phyloP scores from a whole-genome alignment of 140 eudicot species.

The Bidens hawaiensis region DNA sequence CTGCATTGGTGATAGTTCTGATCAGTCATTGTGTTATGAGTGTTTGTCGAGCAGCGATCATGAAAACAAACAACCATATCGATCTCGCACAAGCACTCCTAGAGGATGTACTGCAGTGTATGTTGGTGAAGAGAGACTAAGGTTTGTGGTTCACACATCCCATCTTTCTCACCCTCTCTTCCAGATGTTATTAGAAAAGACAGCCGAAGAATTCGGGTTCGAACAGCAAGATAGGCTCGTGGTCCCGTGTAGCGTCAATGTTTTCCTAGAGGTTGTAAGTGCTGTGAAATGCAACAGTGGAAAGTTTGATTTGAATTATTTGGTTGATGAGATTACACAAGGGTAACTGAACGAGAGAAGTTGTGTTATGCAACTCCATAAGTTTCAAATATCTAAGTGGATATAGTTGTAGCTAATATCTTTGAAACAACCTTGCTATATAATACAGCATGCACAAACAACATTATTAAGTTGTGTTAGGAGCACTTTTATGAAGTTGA shows the following conservation, averaged over 20 bases:
- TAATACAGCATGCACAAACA: not conserved
- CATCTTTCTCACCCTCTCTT: constrained; percentile 86
- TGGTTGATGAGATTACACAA: constrained; percentile 46
- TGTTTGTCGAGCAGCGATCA: constrained; percentile 21
- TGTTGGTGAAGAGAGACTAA: constrained; percentile 57
- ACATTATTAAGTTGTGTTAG: not conserved
- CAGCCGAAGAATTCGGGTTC: constrained; percentile 63
- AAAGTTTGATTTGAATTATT: constrained; percentile 55
- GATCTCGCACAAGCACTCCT: constrained; percentile 41
- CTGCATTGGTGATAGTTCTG: not conserved
- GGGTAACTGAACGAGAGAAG: not conserved
- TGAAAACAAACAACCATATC: constrained; percentile 15
- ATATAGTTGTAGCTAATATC: not conserved
- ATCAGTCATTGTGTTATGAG: constrained; percentile 27
- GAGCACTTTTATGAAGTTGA: not conserved
- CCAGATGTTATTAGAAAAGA: constrained; percentile 69
- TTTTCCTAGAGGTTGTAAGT: constrained; percentile 55
- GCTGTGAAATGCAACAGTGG: constrained; percentile 68
- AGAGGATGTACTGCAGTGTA: constrained; percentile 67
- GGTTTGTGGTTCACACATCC: constrained; percentile 67
- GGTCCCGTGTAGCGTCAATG: constrained; percentile 65
- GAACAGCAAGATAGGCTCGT: constrained; percentile 52
- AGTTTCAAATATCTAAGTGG: not conserved
- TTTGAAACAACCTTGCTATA: not conserved
- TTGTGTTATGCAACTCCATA: constrained; percentile 25